A percentile compares a stretch with the other conserved stretches of the same genome.
These are phyloP conservation scores for Paulownia fortunei DNA, from an alignment of 257 asterid species.

Conservation along the genomic window DNA sequence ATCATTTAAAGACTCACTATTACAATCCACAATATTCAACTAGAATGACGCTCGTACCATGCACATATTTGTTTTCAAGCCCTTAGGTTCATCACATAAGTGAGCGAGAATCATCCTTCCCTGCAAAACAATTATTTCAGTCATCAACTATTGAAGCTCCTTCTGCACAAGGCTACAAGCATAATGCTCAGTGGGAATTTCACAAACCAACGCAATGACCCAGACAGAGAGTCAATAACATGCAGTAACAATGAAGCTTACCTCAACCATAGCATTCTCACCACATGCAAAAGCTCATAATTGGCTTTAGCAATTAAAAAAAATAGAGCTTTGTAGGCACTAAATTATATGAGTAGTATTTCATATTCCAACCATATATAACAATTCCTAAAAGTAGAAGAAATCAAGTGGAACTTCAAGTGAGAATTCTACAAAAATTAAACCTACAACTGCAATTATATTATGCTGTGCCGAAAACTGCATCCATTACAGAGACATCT, in stretches of 20 bases:
- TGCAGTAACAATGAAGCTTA: not conserved
- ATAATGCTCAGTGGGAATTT: not conserved
- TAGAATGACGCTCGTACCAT: conserved; percentile 60
- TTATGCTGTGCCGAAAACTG: not conserved
- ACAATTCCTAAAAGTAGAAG: not conserved
- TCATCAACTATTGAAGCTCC: conserved; percentile 21
- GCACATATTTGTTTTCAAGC: conserved; percentile 96
- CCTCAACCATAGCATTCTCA: conserved; percentile 9
- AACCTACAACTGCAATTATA: conserved; percentile 18
- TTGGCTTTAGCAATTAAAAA: not conserved
- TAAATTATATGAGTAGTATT: not conserved
- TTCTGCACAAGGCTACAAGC: conserved; percentile 8
- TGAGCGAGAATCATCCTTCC: conserved; percentile 98
- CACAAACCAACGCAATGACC: conserved; percentile 9
- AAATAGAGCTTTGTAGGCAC: not conserved
- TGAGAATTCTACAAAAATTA: not conserved
- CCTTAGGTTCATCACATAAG: conserved; percentile 98
- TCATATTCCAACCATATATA: not conserved
- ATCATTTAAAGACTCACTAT: not conserved
- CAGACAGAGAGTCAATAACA: not conserved
- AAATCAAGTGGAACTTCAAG: not conserved
- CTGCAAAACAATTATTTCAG: conserved; percentile 52
- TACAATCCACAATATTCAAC: not conserved
- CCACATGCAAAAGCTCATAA: conserved; percentile 6
- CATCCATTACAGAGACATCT: conserved; percentile 28